Evolutionary conservation across 192 early-diverging fungal genomes (phyloP).

Genomic region (Rhizoclosmatium sp.): DNA sequence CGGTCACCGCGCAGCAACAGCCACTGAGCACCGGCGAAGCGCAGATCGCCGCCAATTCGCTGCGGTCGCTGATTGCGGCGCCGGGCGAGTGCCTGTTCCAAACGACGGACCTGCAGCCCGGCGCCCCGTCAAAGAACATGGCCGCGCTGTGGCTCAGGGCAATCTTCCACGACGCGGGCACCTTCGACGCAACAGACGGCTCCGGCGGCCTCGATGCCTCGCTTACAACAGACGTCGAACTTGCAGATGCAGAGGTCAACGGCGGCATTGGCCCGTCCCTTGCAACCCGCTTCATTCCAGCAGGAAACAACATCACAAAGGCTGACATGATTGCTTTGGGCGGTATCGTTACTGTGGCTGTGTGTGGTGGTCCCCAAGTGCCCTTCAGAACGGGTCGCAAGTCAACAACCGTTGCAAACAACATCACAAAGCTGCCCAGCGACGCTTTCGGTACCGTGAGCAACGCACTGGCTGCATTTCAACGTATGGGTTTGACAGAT

Average conservation of each 20-base stretch:
- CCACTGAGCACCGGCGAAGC: background rate
- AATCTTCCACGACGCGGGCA: slow-evolving; percentile 47
- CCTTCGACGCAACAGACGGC: slow-evolving; percentile 27
- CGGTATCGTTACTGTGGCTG: slow-evolving; percentile 29
- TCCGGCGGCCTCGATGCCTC: slow-evolving; percentile 39
- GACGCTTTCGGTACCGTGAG: background rate
- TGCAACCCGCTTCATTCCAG: slow-evolving; percentile 6
- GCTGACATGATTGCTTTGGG: slow-evolving; percentile 46
- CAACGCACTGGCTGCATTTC: slow-evolving; percentile 3
- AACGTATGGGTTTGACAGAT: slow-evolving; percentile 29
- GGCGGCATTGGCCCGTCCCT: slow-evolving; percentile 24
- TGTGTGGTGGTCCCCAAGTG: slow-evolving; percentile 45
- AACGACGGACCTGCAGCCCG: background rate
- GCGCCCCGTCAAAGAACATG: slow-evolving; percentile 40
- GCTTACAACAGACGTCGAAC: background rate
- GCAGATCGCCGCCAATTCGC: background rate
- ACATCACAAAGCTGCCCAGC: background rate
- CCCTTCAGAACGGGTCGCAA: slow-evolving; percentile 18
- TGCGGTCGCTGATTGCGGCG: background rate
- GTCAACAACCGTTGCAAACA: slow-evolving; percentile 22
- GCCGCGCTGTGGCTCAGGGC: slow-evolving; percentile 50
- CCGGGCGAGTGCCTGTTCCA: slow-evolving; percentile 30
- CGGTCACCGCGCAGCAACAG: background rate
- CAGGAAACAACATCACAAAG: slow-evolving; percentile 10
- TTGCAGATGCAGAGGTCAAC: background rate